Percentiles rank a stretch among this genome's conserved stretches.
Evolutionary conservation across 2,329 filamentous ascomycete species (phyloP).

Genomic region (Verticillium albo-atrum): DNA sequence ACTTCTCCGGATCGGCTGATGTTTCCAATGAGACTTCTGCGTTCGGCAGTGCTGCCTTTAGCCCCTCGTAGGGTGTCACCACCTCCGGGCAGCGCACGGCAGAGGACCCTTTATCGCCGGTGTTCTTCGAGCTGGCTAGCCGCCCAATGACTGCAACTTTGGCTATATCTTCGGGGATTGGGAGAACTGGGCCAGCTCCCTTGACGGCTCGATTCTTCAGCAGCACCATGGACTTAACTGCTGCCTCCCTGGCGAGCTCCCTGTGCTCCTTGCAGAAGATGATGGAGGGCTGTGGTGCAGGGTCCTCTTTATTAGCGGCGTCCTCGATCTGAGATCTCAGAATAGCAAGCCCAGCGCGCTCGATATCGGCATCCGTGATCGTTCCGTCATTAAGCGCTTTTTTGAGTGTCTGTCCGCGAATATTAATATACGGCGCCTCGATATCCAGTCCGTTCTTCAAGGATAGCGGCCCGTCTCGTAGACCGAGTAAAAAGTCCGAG

Average conservation of each 20-base stretch:
- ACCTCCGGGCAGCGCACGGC: constrained; percentile 9
- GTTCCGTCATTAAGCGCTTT: constrained; percentile 1
- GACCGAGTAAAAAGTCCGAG: constrained; percentile 13
- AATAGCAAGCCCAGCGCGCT: constrained; percentile 6
- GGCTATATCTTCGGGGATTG: not conserved
- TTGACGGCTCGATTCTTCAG: constrained; percentile 11
- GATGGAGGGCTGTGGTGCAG: not conserved
- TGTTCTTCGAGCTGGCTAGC: constrained; percentile 11
- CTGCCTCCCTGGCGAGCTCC: constrained; percentile 10
- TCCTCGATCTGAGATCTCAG: constrained; percentile 7
- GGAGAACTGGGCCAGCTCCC: not conserved
- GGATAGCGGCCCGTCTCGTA: constrained; percentile 9
- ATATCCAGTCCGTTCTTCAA: constrained; percentile 15
- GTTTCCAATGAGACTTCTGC: constrained; percentile 5
- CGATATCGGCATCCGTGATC: constrained; percentile 2
- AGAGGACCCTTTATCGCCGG: constrained; percentile 15
- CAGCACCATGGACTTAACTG: constrained; percentile 14
- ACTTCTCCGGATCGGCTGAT: not conserved
- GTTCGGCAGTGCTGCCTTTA: constrained; percentile 3
- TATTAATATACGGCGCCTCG: constrained; percentile 14
- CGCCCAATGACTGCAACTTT: constrained; percentile 13
- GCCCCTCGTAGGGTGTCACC: constrained; percentile 7
- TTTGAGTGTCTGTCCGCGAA: constrained; percentile 1
- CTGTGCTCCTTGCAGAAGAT: constrained; percentile 15
- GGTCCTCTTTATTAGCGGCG: not conserved